phyloP scores from a whole-genome alignment of 2,329 filamentous ascomycete genomes.

The Exophiala aquamarina region DNA sequence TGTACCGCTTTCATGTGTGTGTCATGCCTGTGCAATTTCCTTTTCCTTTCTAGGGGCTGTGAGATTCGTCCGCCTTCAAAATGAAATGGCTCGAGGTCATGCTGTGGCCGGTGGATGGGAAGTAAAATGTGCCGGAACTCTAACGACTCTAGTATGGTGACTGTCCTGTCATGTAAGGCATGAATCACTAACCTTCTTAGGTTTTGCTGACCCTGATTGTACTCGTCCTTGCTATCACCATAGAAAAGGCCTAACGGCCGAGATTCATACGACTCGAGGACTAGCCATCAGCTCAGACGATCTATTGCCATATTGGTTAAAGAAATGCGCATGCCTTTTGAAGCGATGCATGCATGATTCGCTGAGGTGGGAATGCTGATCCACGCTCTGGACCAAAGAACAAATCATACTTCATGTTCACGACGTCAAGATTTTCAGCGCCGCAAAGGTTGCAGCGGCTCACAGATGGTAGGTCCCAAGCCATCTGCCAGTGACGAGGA shows the following conservation, averaged over 20 bases:
- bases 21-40: slow-evolving; percentile 48
- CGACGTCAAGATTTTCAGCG: no score
- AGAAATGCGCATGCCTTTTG: no score
- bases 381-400: no score
- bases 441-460: no score
- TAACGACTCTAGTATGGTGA: slow-evolving; percentile 20
- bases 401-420: no score
- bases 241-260: slow-evolving; percentile 8
- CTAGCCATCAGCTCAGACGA: no score
- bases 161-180: background rate
- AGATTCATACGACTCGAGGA: no score
- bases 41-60: slow-evolving; percentile 50
- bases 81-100: slow-evolving; percentile 42
- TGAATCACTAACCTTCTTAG: slow-evolving; percentile 8
- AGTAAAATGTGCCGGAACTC: slow-evolving; percentile 16
- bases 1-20: slow-evolving; percentile 38
- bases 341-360: no score
- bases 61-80: slow-evolving; percentile 58
- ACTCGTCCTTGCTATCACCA: slow-evolving; percentile 17
- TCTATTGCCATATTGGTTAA: no score
- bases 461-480: no score
- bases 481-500: no score
- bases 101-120: slow-evolving; percentile 26
- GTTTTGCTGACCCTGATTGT: slow-evolving; percentile 19
- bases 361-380: no score